phyloP scores from a whole-genome alignment of 768 basidiomycete genomes.

The Suillus fuscotomentosus region DNA sequence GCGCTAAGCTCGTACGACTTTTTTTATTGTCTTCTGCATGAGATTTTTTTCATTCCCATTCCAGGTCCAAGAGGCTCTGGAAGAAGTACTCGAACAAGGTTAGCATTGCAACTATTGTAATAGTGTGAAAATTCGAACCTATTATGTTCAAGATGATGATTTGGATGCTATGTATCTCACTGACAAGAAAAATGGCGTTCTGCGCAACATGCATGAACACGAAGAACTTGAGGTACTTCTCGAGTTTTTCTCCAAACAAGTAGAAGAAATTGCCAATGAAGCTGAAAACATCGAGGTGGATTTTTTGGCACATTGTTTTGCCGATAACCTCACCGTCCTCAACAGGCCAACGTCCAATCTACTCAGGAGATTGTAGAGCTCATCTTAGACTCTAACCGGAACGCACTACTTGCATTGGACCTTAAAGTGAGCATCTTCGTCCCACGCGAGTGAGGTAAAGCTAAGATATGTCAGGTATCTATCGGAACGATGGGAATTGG shows the following conservation, averaged over 20 bases:
- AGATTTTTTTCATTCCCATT: slow-evolving; percentile 4
- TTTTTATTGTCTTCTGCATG: background rate
- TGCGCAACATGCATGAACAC: slow-evolving; percentile 75
- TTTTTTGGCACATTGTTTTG: slow-evolving; percentile 1
- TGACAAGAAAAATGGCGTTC: slow-evolving; percentile 66
- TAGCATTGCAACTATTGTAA: slow-evolving; percentile 9
- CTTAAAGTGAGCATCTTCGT: slow-evolving; percentile 56
- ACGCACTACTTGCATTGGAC: slow-evolving; percentile 87
- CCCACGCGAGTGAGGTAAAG: background rate
- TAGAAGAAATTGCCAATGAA: slow-evolving; percentile 95
- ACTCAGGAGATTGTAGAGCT: slow-evolving; percentile 98
- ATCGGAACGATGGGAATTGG: slow-evolving; percentile 94
- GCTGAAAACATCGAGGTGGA: slow-evolving; percentile 81
- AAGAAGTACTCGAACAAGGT: slow-evolving; percentile 93
- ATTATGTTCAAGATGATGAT: slow-evolving; percentile 72
- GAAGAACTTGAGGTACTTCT: slow-evolving; percentile 90
- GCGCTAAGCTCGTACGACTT: slow-evolving; percentile 71
- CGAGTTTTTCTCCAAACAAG: slow-evolving; percentile 96
- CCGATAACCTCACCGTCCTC: slow-evolving; percentile 1
- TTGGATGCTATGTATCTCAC: slow-evolving; percentile 93
- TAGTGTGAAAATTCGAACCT: background rate
- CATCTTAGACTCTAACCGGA: slow-evolving; percentile 94
- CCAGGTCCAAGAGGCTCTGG: slow-evolving; percentile 86
- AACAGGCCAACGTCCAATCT: slow-evolving; percentile 87
- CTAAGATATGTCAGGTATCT: slow-evolving; percentile 57